phyloP scores from a whole-genome alignment of 2,329 filamentous ascomycete species.

The Chaetomiaceae sp. region DNA sequence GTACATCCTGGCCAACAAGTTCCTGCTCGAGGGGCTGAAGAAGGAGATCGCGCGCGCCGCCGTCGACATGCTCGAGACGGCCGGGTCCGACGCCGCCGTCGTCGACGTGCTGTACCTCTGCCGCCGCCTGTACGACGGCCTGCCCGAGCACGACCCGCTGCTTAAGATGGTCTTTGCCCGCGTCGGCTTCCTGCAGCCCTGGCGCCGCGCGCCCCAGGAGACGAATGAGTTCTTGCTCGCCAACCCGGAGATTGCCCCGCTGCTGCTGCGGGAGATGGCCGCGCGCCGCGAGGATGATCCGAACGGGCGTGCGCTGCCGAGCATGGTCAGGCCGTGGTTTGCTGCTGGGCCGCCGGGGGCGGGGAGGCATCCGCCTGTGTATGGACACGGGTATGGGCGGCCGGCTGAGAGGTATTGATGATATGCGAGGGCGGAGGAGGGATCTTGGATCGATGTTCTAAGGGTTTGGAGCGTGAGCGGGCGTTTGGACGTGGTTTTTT shows the following conservation, averaged over 20 bases:
- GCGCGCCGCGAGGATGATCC: constrained; percentile 37
- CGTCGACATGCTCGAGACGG: constrained; percentile 42
- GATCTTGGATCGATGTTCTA: no score
- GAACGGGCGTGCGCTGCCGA: constrained; percentile 33
- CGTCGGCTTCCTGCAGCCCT: constrained; percentile 44
- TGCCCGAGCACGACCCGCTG: constrained; percentile 38
- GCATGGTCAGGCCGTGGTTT: constrained; percentile 35
- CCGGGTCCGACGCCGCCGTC: constrained; percentile 37
- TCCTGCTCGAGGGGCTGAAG: constrained; percentile 42
- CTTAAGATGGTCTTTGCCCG: constrained; percentile 44
- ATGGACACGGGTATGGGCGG: neutral
- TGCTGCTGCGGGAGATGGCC: constrained; percentile 43
- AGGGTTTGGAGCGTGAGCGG: no score
- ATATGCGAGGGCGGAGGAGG: no score
- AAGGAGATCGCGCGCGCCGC: constrained; percentile 35
- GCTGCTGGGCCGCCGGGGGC: neutral
- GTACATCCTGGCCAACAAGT: constrained; percentile 44
- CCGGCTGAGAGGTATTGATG: neutral
- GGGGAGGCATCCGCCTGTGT: neutral
- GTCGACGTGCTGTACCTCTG: constrained; percentile 40
- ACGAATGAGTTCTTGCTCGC: constrained; percentile 38
- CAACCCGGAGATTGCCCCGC: constrained; percentile 40
- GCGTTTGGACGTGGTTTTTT: no score
- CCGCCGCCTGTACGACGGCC: constrained; percentile 36
- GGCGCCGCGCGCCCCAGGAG: constrained; percentile 35